Conservation (phyloP, 331 rosid species). For the Dryas integrifolia region DNA sequence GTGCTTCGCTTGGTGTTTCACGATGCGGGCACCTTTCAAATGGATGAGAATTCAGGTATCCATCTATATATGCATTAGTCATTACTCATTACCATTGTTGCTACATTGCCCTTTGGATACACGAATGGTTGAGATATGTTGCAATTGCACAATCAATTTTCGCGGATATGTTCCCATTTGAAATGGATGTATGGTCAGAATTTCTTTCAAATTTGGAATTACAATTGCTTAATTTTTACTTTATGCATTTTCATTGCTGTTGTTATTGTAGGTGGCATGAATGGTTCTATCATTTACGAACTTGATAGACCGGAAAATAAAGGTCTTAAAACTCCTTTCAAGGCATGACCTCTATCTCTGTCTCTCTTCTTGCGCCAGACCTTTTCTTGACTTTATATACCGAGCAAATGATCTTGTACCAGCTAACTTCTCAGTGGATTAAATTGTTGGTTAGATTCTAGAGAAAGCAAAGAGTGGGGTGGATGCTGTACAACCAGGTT, state of each 20-base stretch:
- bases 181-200: not conserved
- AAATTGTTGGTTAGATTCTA: constrained; percentile 52
- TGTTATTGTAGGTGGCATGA: constrained; percentile 87
- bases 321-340: constrained; percentile 69
- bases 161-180: not conserved
- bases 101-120: not conserved
- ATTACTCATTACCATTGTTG: not conserved
- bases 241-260: constrained; percentile 21
- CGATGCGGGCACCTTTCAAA: constrained; percentile 86
- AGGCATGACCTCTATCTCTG: constrained; percentile 48
- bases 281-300: constrained; percentile 79
- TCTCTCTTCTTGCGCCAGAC: not conserved
- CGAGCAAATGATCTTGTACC: constrained; percentile 11
- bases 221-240: not conserved
- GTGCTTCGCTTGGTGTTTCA: constrained; percentile 92
- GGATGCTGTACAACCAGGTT: constrained; percentile 76
- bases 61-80: not conserved
- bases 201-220: not conserved
- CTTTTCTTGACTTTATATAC: not conserved
- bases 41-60: constrained; percentile 60
- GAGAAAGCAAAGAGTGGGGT: constrained; percentile 73
- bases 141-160: not conserved
- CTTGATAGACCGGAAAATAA: constrained; percentile 86
- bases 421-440: constrained; percentile 33
- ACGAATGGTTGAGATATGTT: not conserved